These are phyloP conservation scores for Scenedesmus sp. DNA, from an alignment of 163 green algal genomes.

Conservation along the genomic window DNA sequence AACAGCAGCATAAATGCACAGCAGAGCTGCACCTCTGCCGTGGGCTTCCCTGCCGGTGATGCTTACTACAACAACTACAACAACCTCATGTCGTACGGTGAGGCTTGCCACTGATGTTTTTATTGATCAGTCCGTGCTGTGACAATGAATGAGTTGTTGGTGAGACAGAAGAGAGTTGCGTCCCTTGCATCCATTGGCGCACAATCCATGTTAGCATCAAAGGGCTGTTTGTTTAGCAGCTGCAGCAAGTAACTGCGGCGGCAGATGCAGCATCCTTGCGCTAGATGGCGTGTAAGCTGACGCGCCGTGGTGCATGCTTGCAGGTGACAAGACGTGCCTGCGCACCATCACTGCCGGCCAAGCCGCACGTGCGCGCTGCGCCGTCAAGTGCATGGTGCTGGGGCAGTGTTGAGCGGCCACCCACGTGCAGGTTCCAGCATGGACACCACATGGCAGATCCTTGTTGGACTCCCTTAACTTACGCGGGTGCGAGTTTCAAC, in stretches of 20 bases:
- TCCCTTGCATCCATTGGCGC: too few species aligned
- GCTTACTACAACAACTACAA: conserved; percentile 41
- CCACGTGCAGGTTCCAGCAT: neutral
- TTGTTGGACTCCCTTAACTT: too few species aligned
- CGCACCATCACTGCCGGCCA: conserved; percentile 33
- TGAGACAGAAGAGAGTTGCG: neutral
- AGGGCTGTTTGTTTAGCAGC: too few species aligned
- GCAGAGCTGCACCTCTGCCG: conserved; percentile 15
- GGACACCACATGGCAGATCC: too few species aligned
- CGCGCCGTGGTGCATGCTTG: neutral
- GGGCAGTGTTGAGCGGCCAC: neutral
- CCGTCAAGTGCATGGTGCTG: conserved; percentile 35
- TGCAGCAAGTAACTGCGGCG: neutral
- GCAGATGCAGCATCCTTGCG: neutral
- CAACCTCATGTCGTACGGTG: conserved; percentile 34
- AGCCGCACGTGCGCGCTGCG: conserved; percentile 19
- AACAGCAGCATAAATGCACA: conserved; percentile 32
- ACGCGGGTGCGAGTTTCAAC: too few species aligned
- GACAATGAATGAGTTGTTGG: neutral
- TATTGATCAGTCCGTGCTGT: neutral
- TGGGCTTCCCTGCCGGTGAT: conserved; percentile 24
- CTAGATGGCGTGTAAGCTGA: neutral
- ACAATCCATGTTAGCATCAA: too few species aligned
- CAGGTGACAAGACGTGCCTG: conserved; percentile 22
- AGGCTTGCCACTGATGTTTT: too few species aligned